These are phyloP conservation scores for Ogataea paradorogensis DNA, from an alignment of 805 yeast species.

Conservation along the genomic window DNA sequence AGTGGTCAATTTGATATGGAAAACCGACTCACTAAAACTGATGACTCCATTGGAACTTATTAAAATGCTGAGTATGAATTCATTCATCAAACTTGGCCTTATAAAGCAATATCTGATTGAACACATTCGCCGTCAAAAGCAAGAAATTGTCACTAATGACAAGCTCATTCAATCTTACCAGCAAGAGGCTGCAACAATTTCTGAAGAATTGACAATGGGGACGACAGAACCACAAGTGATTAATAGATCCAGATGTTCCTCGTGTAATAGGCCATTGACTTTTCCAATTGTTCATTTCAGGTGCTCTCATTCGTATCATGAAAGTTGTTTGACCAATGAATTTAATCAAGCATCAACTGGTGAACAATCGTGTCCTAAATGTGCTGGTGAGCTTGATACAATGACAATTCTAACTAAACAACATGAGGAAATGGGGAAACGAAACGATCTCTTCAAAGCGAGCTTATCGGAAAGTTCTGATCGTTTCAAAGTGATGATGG, in stretches of 20 bases:
- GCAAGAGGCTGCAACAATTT: conserved; percentile 57
- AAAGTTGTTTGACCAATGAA: conserved; percentile 50
- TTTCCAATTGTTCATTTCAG: conserved; percentile 80
- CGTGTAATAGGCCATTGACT: conserved; percentile 64
- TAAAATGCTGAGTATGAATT: conserved; percentile 60
- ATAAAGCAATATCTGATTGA: conserved; percentile 66
- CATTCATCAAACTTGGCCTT: conserved; percentile 59
- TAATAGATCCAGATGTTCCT: conserved; percentile 61
- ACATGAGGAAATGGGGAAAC: conserved; percentile 60
- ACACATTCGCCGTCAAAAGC: conserved; percentile 54
- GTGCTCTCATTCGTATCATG: conserved; percentile 86
- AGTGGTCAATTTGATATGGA: conserved; percentile 47
- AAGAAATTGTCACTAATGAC: conserved; percentile 66
- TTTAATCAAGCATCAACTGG: conserved; percentile 17
- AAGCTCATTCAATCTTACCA: conserved; percentile 67
- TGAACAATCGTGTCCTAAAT: conserved; percentile 59
- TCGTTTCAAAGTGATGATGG: conserved; percentile 71
- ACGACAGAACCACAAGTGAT: conserved; percentile 46
- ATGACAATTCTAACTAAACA: conserved; percentile 54
- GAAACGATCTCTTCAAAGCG: conserved; percentile 60
- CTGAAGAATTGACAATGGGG: conserved; percentile 51
- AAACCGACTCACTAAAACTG: conserved; percentile 48
- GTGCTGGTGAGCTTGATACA: conserved; percentile 69
- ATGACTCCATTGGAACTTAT: conserved; percentile 76
- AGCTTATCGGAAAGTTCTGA: conserved; percentile 54